Evolutionary conservation across 163 green algal species (phyloP).

Genomic region (Prototheca stagnorum): DNA sequence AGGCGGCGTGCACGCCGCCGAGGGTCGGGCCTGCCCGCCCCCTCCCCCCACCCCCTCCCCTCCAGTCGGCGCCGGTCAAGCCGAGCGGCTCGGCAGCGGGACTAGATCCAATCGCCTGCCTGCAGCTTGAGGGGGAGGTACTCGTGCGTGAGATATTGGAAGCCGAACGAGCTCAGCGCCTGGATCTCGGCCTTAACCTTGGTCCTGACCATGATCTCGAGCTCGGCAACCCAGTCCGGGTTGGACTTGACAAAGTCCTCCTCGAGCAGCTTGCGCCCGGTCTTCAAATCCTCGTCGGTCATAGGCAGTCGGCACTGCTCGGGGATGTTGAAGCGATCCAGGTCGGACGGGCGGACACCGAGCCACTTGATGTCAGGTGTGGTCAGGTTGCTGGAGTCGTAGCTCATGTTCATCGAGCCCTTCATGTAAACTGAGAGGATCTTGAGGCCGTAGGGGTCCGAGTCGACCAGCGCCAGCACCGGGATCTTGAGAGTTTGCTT

Average conservation of each 20-base stretch:
- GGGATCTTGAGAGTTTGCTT: slow-evolving; percentile 76
- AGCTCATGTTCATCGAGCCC: slow-evolving; percentile 90
- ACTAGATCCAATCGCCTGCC: slow-evolving; percentile 29
- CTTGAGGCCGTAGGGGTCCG: slow-evolving; percentile 91
- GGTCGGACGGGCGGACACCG: slow-evolving; percentile 70
- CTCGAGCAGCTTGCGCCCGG: slow-evolving; percentile 76
- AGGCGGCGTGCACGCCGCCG: too few relatives aligned
- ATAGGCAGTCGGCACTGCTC: slow-evolving; percentile 83
- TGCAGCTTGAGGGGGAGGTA: slow-evolving; percentile 93
- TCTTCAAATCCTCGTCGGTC: slow-evolving; percentile 89
- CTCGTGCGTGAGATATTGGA: slow-evolving; percentile 86
- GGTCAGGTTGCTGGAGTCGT: slow-evolving; percentile 79
- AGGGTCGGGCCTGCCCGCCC: too few relatives aligned
- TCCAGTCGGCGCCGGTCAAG: too few relatives aligned
- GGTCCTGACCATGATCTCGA: slow-evolving; percentile 72
- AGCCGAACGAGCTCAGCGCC: slow-evolving; percentile 77
- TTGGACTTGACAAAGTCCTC: slow-evolving; percentile 90
- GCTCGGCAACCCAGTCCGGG: slow-evolving; percentile 75
- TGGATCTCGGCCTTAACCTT: slow-evolving; percentile 92
- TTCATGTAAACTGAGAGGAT: slow-evolving; percentile 97
- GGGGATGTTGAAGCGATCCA: slow-evolving; percentile 87
- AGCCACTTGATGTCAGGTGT: slow-evolving; percentile 84
- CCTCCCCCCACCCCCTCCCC: too few relatives aligned
- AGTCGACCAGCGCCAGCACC: slow-evolving; percentile 86
- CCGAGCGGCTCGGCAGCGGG: too few relatives aligned